phyloP scores from a whole-genome alignment of 331 rosid genomes.

The Erythrophleum ivorense region DNA sequence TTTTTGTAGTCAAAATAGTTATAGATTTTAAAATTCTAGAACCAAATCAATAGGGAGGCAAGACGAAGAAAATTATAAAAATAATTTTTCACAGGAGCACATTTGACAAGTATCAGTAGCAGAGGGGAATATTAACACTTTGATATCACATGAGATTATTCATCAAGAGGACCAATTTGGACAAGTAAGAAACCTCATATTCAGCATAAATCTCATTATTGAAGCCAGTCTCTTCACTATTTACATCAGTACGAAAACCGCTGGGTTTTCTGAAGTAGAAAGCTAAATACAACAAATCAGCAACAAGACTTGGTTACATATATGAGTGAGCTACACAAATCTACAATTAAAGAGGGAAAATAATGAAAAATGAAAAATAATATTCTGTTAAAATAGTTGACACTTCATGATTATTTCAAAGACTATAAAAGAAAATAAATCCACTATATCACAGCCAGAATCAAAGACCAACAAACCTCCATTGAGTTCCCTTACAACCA shows the following conservation, averaged over 20 bases:
- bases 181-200: conserved; percentile 61
- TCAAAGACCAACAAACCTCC: conserved; percentile 67
- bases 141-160: background rate
- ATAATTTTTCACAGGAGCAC: background rate
- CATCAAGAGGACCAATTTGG: conserved; percentile 26
- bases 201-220: conserved; percentile 83
- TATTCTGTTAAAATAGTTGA: background rate
- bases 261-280: conserved; percentile 93
- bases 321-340: background rate
- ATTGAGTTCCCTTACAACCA: conserved; percentile 94
- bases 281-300: conserved; percentile 54
- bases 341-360: background rate
- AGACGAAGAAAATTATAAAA: background rate
- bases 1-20: background rate
- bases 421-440: conserved; percentile 3
- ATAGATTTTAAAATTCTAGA: background rate
- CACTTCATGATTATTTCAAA: background rate
- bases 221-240: conserved; percentile 85
- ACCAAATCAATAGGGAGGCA: background rate
- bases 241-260: conserved; percentile 71
- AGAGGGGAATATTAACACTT: background rate
- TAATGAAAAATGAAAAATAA: background rate
- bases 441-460: conserved; percentile 2
- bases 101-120: background rate
- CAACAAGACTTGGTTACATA: conserved; percentile 1